Percentiles rank a stretch among this genome's conserved stretches.
Evolutionary conservation across 495 filamentous ascomycete genomes (phyloP).

Genomic region (Cladorrhinum samala): DNA sequence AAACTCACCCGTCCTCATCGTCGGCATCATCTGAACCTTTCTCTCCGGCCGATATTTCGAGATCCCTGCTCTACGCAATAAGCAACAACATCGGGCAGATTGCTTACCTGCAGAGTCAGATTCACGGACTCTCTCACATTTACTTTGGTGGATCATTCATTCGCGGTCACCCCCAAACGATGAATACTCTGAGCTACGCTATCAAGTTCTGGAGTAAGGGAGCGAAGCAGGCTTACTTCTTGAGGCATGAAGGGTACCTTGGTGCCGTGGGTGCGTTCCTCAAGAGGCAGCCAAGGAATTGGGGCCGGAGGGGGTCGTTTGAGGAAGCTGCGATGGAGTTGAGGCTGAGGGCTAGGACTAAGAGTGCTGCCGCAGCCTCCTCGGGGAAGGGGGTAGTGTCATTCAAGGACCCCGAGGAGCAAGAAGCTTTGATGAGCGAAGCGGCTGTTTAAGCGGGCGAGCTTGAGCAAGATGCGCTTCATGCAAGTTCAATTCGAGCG

Average conservation of each 20-base stretch:
- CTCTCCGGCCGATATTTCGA: conserved; percentile 45
- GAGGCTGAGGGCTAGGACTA: conserved; percentile 7
- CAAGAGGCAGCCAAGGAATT: conserved; percentile 82
- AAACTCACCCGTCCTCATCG: no score
- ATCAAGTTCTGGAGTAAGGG: conserved; percentile 97
- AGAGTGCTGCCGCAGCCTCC: background rate
- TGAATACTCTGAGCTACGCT: conserved; percentile 92
- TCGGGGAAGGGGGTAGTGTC: background rate
- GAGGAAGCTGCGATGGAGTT: conserved; percentile 31
- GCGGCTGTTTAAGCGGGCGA: no score
- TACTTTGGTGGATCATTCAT: conserved; percentile 98
- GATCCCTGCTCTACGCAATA: conserved; percentile 70
- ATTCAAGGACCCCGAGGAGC: no score
- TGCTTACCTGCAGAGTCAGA: conserved; percentile 88
- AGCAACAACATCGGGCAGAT: conserved; percentile 98
- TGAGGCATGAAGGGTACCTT: conserved; percentile 93
- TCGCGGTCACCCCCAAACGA: conserved; percentile 90
- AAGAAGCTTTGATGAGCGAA: background rate
- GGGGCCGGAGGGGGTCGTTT: conserved; percentile 78
- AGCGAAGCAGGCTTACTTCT: conserved; percentile 88
- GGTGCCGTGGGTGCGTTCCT: conserved; percentile 95
- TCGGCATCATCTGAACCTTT: conserved; percentile 30
- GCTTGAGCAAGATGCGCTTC: no score
- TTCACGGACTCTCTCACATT: conserved; percentile 82
- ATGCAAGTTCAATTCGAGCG: no score